Conservation (phyloP, 257 asterid genomes). For the Solanum bulbocastanum region DNA sequence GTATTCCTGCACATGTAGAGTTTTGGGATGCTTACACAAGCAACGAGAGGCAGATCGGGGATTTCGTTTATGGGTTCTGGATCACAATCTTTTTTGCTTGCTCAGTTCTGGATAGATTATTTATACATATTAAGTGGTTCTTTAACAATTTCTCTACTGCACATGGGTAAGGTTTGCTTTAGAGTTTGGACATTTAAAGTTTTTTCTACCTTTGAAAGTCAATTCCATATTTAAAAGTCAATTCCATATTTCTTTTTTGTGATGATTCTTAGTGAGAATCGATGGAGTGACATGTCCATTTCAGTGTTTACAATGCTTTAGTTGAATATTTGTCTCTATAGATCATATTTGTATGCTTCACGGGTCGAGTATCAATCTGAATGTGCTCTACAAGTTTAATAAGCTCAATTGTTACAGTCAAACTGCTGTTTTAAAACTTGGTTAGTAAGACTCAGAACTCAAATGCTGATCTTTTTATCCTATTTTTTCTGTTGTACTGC, state of each 20-base stretch:
- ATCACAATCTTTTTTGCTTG: background rate
- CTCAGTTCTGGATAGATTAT: background rate
- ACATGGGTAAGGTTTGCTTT: background rate
- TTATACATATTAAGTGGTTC: background rate
- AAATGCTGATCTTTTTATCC: background rate
- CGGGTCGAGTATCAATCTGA: background rate
- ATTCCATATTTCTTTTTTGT: background rate
- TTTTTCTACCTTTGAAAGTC: background rate
- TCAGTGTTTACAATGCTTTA: background rate
- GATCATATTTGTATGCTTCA: background rate
- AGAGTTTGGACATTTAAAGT: background rate
- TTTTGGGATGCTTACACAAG: background rate
- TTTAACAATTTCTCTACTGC: background rate
- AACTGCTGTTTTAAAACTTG: background rate
- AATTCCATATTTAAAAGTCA: background rate
- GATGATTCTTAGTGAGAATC: background rate
- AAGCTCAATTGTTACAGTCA: background rate
- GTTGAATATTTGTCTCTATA: background rate
- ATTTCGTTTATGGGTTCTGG: background rate
- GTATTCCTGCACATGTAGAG: background rate
- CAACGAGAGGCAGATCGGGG: background rate
- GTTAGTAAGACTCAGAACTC: background rate
- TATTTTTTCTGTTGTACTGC: background rate
- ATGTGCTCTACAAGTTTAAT: background rate
- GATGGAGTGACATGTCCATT: background rate